These are phyloP conservation scores for Excoecaria agallocha DNA, from an alignment of 345 rosid species.

Conservation along the genomic window DNA sequence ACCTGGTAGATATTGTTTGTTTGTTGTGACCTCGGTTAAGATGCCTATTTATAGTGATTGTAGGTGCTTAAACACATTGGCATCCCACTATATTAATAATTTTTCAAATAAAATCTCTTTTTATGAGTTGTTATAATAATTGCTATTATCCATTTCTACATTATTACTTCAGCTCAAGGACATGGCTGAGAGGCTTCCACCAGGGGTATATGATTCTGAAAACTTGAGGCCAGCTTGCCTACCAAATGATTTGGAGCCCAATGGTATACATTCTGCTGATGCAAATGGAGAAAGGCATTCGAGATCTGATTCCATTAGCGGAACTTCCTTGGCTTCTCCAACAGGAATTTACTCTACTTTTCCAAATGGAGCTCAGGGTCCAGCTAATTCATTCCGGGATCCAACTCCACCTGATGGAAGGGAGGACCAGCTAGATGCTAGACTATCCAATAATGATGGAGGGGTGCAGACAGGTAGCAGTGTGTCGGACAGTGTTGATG, in stretches of 20 bases:
- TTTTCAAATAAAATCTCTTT: neutral
- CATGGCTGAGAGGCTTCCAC: conserved; percentile 78
- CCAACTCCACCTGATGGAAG: conserved; percentile 41
- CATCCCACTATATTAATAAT: neutral
- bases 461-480: conserved; percentile 37
- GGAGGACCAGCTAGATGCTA: conserved; percentile 42
- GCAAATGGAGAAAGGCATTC: conserved; percentile 59
- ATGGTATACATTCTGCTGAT: conserved; percentile 54
- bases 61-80: neutral
- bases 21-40: neutral
- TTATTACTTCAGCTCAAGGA: conserved; percentile 69
- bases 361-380: conserved; percentile 41
- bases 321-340: conserved; percentile 51
- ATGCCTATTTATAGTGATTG: neutral
- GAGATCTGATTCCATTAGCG: conserved; percentile 56
- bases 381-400: conserved; percentile 40
- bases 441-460: conserved; percentile 44
- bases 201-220: conserved; percentile 61
- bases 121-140: neutral
- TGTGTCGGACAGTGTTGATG: conserved; percentile 49
- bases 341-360: conserved; percentile 33
- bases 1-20: neutral
- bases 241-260: conserved; percentile 65
- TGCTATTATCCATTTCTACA: conserved; percentile 8
- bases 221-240: conserved; percentile 40